Evolutionary conservation across 2,329 filamentous ascomycete genomes (phyloP), one percentile per base, ranked within the genome.

Genomic region (Botryosphaeria dothidea): DNA sequence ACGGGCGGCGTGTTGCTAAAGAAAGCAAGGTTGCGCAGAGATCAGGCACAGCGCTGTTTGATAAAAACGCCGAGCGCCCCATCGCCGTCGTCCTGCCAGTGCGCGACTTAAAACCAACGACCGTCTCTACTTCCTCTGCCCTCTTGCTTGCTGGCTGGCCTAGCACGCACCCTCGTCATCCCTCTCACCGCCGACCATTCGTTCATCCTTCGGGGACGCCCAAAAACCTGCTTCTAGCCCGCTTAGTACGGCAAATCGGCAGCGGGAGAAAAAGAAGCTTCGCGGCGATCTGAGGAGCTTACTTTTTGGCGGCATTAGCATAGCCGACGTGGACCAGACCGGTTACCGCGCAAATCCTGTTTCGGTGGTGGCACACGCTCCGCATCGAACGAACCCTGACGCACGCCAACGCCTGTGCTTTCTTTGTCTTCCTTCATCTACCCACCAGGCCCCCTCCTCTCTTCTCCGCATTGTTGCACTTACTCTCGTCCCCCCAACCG

Each of bases 1-100:
- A n/a, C 0, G 46, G 31, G 11, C 31, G 31, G 31, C n/a, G n/a
- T n/a, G n/a, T n/a, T n/a, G 31, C 31, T 34, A 34, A 34, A 34
- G 31, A 17, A 41, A 17, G 9, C 38, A 41, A 56, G 51, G n/a
- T 36, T 23, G 27, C 51, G 31, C 51, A 9, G 34, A 19, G 49
- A 51, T 23, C n/a, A n/a, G 27, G 46, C 46, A 25, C 23, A 51
- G 21, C 27, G 46, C 49, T 52, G 49, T 57, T 27, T 41, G 38
- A 41, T 25, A 46, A 60, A 60, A 60, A 19, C 56, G 56, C 56
- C 56, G 56, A 60, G 38, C 56, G 25, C 36, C 38, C 54, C 15
- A 4, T 9, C 43, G 9, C 2, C 38, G 9, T 4, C 38, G 2
- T 4, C 34, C 29, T 52, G 13, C 29, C 23, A 27, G 45, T 48